Evolutionary conservation across 371 early-diverging fungal genomes (phyloP).

Genomic region (Blakeslea trispora): DNA sequence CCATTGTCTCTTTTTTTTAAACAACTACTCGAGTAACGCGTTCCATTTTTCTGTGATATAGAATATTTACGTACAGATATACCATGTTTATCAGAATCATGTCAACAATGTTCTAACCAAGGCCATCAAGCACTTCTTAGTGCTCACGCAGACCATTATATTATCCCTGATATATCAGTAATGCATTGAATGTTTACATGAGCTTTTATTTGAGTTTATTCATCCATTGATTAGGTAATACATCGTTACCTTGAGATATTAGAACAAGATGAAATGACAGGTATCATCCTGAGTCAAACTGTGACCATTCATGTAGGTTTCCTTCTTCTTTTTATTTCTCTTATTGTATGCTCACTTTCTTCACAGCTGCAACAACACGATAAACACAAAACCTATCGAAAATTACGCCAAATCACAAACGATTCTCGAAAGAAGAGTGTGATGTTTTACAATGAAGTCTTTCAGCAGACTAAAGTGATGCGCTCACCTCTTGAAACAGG

Average conservation of each 20-base stretch:
- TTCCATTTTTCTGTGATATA: constrained; percentile 14
- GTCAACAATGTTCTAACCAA: constrained; percentile 37
- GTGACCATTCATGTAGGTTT: constrained; percentile 58
- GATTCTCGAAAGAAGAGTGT: constrained; percentile 59
- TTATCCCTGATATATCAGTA: constrained; percentile 61
- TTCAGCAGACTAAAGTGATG: constrained; percentile 44
- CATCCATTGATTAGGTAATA: constrained; percentile 55
- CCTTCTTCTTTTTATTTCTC: background rate
- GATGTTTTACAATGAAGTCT: constrained; percentile 71
- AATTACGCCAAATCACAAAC: constrained; percentile 58
- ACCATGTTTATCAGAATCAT: constrained; percentile 59
- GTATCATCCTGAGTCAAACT: constrained; percentile 68
- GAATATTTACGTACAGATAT: constrained; percentile 68
- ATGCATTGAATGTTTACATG: constrained; percentile 13
- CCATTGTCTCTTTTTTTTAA: background rate
- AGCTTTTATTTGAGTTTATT: background rate
- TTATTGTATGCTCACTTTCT: too few species aligned
- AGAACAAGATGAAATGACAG: constrained; percentile 60
- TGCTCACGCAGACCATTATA: constrained; percentile 47
- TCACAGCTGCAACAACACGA: constrained; percentile 67
- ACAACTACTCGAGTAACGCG: background rate
- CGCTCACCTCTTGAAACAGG: constrained; percentile 52
- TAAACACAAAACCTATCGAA: constrained; percentile 61
- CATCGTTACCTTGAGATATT: constrained; percentile 59
- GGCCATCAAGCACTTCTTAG: constrained; percentile 44